Evolutionary conservation across 2,329 filamentous ascomycete species (phyloP), one percentile per base, ranked within the genome.

Genomic region (Aplosporella prunicola): DNA sequence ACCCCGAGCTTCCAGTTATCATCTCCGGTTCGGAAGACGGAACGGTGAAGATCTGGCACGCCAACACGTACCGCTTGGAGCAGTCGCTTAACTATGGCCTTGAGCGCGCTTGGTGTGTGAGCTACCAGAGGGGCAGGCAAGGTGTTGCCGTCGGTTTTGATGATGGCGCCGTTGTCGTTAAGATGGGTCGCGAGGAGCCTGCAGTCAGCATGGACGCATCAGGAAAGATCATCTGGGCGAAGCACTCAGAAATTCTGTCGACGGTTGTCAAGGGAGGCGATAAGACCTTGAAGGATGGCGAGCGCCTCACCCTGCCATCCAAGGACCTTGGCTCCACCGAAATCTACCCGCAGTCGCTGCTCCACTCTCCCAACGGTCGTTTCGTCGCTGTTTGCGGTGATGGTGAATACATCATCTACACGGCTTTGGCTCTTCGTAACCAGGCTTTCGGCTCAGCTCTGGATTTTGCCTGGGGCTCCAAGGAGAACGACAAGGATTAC

Each of bases 391-490:
- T 88, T 2, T 96, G 89, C 48, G 91, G 91, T 47, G 91, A 98
- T 57, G 91, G 91, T 45, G 91, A 98, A 63, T 98, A 95, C 66
- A 96, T 96, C 59, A 94, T 96, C 53, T 96, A 96, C 67, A 96
- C 91, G 18, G 88, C 91, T 39, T 73, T 96, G 41, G 89, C 89
- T 3, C 93, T 93, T 75, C 80, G 91, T 57, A 96, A 98, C 65
- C 95, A 96, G 68, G 87, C 87, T 3, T 98, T 98, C 53, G 91
- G 91, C 15, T 88, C 85, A 26, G 91, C 89, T 5, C 67, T 96
- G 35, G 91, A 98, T 63, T 98, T 98, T 59, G 88, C 84, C 9
- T 98, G 91, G 91, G 89, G 82, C 0, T 85, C 84, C 29, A 95
- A 94, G 63, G 89, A 95, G 41, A 94, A 95, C 64, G 93, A 86